Conservation (phyloP, 2,329 filamentous ascomycete species). For the Cryphonectria carpinicola region DNA sequence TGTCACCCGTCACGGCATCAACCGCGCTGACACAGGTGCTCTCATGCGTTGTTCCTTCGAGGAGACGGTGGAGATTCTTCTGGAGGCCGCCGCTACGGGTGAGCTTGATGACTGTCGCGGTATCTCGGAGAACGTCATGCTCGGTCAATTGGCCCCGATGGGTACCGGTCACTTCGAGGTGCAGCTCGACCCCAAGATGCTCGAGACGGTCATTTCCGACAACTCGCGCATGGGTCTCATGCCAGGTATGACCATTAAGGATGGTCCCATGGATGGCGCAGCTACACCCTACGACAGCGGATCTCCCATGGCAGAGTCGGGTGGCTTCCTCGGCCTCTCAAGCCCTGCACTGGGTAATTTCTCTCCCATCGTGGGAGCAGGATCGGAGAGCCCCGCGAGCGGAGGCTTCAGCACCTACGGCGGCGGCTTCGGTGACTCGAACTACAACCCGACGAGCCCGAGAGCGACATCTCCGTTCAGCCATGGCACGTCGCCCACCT, state of each 20-base stretch:
- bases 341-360: constrained; percentile 69
- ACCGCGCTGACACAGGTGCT: constrained; percentile 94
- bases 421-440: constrained; percentile 19
- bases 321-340: constrained; percentile 64
- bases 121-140: constrained; percentile 98
- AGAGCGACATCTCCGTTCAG: constrained; percentile 77
- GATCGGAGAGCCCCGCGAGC: constrained; percentile 68
- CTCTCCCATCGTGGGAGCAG: constrained; percentile 77
- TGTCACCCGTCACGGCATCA: constrained; percentile 97
- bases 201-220: constrained; percentile 91
- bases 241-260: constrained; percentile 78
- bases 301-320: constrained; percentile 73
- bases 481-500: constrained; percentile 60
- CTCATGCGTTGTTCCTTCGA: constrained; percentile 99
- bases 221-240: constrained; percentile 85
- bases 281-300: constrained; percentile 93
- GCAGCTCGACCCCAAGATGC: constrained; percentile 90
- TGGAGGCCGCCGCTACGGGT: constrained; percentile 92
- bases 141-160: constrained; percentile 95
- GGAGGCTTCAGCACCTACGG: constrained; percentile 48
- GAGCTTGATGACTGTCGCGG: constrained; percentile 97
- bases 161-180: constrained; percentile 97
- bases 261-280: constrained; percentile 75
- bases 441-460: constrained; percentile 59
- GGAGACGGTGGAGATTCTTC: constrained; percentile 96